These are phyloP conservation scores for Alternaria gaisen DNA, from an alignment of 2,329 filamentous ascomycete genomes.

Conservation along the genomic window DNA sequence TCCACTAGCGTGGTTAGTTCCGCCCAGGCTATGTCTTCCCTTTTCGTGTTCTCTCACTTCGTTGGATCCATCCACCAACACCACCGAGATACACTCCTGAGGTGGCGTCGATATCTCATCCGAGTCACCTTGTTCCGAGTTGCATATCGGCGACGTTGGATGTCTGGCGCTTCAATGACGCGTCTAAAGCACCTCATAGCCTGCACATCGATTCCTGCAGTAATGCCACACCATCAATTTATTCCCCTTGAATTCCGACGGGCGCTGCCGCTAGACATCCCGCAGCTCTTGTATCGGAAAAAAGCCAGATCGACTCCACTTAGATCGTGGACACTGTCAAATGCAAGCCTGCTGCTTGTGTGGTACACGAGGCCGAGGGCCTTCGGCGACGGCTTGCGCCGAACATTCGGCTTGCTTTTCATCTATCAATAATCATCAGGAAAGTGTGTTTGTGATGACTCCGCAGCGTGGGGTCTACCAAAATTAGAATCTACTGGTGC, in stretches of 20 bases:
- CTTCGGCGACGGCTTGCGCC: conserved; percentile 6
- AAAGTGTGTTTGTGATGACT: background rate
- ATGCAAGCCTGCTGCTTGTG: conserved; percentile 5
- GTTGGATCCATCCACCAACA: conserved; percentile 1
- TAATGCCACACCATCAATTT: background rate
- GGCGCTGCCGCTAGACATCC: background rate
- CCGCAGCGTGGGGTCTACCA: background rate
- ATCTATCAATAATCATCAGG: background rate
- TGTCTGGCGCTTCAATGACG: conserved; percentile 8
- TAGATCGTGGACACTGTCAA: conserved; percentile 9
- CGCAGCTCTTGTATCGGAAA: conserved; percentile 6
- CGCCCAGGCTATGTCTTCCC: background rate
- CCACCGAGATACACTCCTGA: background rate
- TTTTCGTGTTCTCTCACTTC: conserved; percentile 2
- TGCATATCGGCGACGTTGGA: conserved; percentile 12
- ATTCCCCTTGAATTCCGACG: conserved; percentile 1
- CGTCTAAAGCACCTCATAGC: conserved; percentile 4
- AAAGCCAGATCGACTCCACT: conserved; percentile 1
- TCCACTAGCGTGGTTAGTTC: conserved; percentile 18
- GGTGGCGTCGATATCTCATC: background rate
- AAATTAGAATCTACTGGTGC: background rate
- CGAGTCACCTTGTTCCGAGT: background rate
- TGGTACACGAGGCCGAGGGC: conserved; percentile 1
- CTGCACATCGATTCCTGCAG: conserved; percentile 7
- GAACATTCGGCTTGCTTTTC: conserved; percentile 2